Percentiles rank a stretch among this genome's conserved stretches.
Evolutionary conservation across 768 basidiomycete species (phyloP).

Genomic region (Hypsizygus marmoreus): DNA sequence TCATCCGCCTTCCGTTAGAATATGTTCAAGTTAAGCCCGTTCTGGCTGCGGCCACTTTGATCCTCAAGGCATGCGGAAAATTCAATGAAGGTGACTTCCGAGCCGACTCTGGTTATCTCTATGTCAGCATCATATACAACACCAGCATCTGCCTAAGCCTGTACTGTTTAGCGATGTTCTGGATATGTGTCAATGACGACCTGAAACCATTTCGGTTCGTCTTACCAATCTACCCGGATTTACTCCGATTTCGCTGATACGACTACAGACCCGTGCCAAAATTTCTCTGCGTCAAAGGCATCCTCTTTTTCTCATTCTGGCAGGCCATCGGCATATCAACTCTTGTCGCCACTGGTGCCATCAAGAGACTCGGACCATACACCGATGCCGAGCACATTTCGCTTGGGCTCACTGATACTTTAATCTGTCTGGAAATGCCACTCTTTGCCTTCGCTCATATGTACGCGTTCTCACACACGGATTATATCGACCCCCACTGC

Average conservation of each 20-base stretch:
- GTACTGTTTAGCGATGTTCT: slow-evolving; percentile 96
- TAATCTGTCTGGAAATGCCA: slow-evolving; percentile 98
- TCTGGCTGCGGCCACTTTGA: slow-evolving; percentile 78
- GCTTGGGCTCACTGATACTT: slow-evolving; percentile 83
- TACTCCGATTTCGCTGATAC: slow-evolving; percentile 1
- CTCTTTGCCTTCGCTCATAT: slow-evolving; percentile 93
- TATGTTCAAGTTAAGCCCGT: slow-evolving; percentile 97
- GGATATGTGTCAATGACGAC: slow-evolving; percentile 90
- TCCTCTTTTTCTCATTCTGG: slow-evolving; percentile 99
- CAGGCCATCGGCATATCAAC: slow-evolving; percentile 85
- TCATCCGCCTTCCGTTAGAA: slow-evolving; percentile 51
- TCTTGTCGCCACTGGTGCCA: slow-evolving; percentile 79
- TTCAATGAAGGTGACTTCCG: slow-evolving; percentile 90
- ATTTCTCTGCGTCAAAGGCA: slow-evolving; percentile 98
- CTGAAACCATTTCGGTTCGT: slow-evolving; percentile 84
- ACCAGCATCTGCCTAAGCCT: slow-evolving; percentile 75
- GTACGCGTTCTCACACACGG: slow-evolving; percentile 90
- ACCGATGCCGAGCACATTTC: slow-evolving; percentile 89
- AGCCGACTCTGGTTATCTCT: slow-evolving; percentile 86
- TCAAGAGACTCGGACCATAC: slow-evolving; percentile 83
- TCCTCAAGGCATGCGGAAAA: slow-evolving; percentile 84
- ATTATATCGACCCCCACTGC: slow-evolving; percentile 66
- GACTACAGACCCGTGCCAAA: slow-evolving; percentile 82
- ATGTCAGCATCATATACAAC: slow-evolving; percentile 86
- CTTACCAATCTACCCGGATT: background rate